Percentiles rank a stretch among this genome's conserved stretches.
Conservation (phyloP, 108 stramenopile genomes). For the Cylindrotheca closterium region DNA sequence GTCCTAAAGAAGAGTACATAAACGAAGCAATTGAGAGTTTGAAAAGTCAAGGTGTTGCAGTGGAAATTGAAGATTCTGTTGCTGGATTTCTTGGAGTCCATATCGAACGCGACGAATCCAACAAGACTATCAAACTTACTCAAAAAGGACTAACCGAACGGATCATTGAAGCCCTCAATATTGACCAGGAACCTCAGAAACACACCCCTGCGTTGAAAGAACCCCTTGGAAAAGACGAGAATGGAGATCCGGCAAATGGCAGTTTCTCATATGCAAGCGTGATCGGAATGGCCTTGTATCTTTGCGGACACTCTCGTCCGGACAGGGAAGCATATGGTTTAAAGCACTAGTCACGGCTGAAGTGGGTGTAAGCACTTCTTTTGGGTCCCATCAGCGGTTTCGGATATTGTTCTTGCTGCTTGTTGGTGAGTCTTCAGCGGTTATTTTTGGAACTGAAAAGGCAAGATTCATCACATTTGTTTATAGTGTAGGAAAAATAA, state of each 20-base stretch:
- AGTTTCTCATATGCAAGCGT: background rate
- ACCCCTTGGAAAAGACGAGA: too few species aligned
- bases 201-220: background rate
- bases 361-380: too few species aligned
- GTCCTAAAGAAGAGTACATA: background rate
- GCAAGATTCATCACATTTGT: too few species aligned
- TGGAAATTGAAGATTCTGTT: slow-evolving; percentile 9
- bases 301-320: background rate
- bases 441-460: too few species aligned
- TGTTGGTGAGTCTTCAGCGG: too few species aligned
- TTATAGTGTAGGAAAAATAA: too few species aligned
- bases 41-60: background rate
- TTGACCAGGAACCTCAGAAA: background rate
- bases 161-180: slow-evolving; percentile 28
- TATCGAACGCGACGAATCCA: slow-evolving; percentile 13
- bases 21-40: slow-evolving; percentile 15
- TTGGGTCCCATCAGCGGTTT: too few species aligned
- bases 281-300: background rate
- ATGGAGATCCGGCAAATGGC: background rate
- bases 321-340: too few species aligned
- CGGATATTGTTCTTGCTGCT: too few species aligned
- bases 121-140: slow-evolving; percentile 14
- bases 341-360: too few species aligned
- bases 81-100: slow-evolving; percentile 46
- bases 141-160: slow-evolving; percentile 26